Base-by-base conservation (phyloP, 345 rosid genomes). In the Litchi chinensis region DNA sequence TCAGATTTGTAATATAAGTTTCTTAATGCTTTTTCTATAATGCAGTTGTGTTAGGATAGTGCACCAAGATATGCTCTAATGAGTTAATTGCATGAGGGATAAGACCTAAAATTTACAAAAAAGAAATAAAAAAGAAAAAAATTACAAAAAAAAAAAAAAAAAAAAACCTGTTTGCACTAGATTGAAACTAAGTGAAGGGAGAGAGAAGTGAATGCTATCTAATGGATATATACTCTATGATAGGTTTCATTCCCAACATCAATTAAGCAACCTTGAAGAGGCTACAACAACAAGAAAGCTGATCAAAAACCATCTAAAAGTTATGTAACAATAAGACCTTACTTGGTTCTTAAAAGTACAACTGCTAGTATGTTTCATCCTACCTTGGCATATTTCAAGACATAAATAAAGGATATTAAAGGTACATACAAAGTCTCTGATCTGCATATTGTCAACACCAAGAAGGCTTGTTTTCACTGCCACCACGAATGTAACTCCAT, bases 401-500 rank as follows among this genome's bases (percentile, higher is more conserved):
- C 24, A 32, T 4, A 64, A 75, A 79, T 7, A 80, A 22, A 68
- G 18, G 59, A 19, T 5, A 73, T 50, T 16, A 68, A 87, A 48
- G 79, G 80, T 68, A 84, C 97, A 67, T 93, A 92, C 97, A n/a
- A 83, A 81, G 80, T 87, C 85, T 52, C 81, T 75, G 70, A 83
- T 82, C 69, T 82, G 90, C 80, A 87, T 75, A 76, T 81, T 80
- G 48, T 88, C 86, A 76, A 71, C 81, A 56, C 80, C 86, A 21
- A 90, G 79, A 56, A 92, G n/a, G 83, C 71, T 83, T 57, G 82
- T 82, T 82, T 75, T 88, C 79, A 77, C 95, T 92, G 90, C 91
- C 83, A 85, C 32, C 64, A 85, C 77, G 18, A 59, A 69, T 57
- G 57, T 2, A 66, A 74, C 8, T 65, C 65, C 64, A 68, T 64